Base-by-base conservation (phyloP, 768 basidiomycete species). In the Russula ochroleuca region DNA sequence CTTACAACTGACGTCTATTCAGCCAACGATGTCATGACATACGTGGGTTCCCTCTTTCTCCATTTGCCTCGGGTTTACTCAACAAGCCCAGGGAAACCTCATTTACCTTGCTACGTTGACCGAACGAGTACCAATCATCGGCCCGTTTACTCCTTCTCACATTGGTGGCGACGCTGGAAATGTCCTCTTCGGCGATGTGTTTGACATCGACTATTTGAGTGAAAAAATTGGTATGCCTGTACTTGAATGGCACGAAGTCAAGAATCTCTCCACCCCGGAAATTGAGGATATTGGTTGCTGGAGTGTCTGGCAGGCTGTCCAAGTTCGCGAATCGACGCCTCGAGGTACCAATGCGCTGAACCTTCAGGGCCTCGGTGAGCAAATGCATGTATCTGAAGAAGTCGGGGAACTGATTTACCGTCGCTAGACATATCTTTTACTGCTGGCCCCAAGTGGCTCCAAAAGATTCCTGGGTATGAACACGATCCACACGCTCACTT, bases 1-100 rank as follows among this genome's bases (percentile, higher is more conserved):
- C 19, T 38, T 35, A 28, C 8, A n/a, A 23, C 19, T 45, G 31
- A 35, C 31, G 7, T 15, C 43, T 23, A 28, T 40, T 17, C 55
- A 89, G 87, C 87, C 8, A 90, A 90, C 77, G 87, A 89, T 74
- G 85, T 88, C 35, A 87, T 88, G 83, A 87, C 87, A 61, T 85
- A 84, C 70, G 84, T 84, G 63, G 68, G 80, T 67, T 54, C 17
- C 5, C n/a, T 38, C 5, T 23, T 11, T 43, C 38, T 48, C n/a
- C 23, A 33, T 14, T 43, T 38, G 9, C 5, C 19, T 33, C 14
- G 40, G n/a, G 38, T 14, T 45, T 9, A 66, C 33, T 13, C 48
- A 51, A 17, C 21, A 2, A 52, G 7, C 38, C 7, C 69, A 75
- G 68, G 72, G 72, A 53, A 79, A 79, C 67, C 71, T 79, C 59